phyloP scores from a whole-genome alignment of 331 rosid species.

The Quercus lobata region DNA sequence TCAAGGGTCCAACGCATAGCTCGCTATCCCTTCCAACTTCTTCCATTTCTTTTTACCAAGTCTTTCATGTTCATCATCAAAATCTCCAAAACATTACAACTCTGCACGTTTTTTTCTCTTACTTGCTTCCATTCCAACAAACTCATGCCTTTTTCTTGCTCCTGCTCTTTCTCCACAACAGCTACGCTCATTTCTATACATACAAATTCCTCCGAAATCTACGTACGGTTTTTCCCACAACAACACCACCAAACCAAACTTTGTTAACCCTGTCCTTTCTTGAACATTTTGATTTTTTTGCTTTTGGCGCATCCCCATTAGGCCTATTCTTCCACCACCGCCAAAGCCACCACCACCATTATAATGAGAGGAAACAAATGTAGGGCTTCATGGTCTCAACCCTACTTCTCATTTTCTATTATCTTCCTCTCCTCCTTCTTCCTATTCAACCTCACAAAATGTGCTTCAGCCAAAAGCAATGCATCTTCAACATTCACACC shows the following conservation, averaged over 20 bases:
- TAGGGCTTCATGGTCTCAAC: conserved; percentile 15
- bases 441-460: not conserved
- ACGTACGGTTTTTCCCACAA: conserved; percentile 13
- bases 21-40: conserved; percentile 18
- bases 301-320: not conserved
- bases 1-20: conserved; percentile 40
- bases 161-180: conserved; percentile 20
- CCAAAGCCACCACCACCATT: not conserved
- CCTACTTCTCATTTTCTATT: conserved; percentile 18
- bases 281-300: not conserved
- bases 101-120: conserved; percentile 28
- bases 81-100: conserved; percentile 27
- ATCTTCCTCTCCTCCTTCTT: conserved; percentile 16
- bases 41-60: conserved; percentile 23
- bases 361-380: conserved; percentile 33
- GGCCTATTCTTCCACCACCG: not conserved
- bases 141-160: not conserved
- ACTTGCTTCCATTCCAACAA: conserved; percentile 37
- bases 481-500: conserved; percentile 41
- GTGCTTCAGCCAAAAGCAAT: conserved; percentile 7
- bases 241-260: not conserved
- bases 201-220: conserved; percentile 17
- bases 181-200: conserved; percentile 9
- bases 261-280: not conserved
- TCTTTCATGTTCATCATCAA: conserved; percentile 15